Conservation (phyloP, 2,329 filamentous ascomycete genomes). For the Teratosphaeria gauchensis region DNA sequence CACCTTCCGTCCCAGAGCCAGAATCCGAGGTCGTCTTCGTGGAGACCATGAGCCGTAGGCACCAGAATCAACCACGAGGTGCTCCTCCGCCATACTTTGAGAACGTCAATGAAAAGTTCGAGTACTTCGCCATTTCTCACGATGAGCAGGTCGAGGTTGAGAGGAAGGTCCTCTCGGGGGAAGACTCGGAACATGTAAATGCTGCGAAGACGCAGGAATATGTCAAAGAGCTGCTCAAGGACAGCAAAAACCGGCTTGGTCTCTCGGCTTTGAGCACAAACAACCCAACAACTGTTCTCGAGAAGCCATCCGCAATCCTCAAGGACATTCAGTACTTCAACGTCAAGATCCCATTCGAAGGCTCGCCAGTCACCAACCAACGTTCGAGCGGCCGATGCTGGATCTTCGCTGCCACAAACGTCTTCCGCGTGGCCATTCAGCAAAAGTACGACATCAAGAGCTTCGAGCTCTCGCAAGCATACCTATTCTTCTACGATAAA, state of each 20-base stretch:
- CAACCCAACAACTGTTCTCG: constrained; percentile 56
- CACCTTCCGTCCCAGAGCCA: constrained; percentile 13
- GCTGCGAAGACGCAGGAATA: constrained; percentile 21
- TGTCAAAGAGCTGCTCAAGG: constrained; percentile 24
- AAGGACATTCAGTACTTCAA: constrained; percentile 75
- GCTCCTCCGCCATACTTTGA: constrained; percentile 6
- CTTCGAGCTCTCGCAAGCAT: constrained; percentile 81
- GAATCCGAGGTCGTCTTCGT: not conserved
- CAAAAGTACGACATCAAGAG: constrained; percentile 65
- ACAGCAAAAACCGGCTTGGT: constrained; percentile 55
- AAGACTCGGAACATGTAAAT: constrained; percentile 18
- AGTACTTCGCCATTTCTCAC: constrained; percentile 22
- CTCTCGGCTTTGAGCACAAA: constrained; percentile 62
- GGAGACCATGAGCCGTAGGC: constrained; percentile 1
- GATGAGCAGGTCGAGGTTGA: constrained; percentile 4
- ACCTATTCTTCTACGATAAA: constrained; percentile 91
- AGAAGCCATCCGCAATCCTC: constrained; percentile 52
- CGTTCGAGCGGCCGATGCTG: constrained; percentile 74
- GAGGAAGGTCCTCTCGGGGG: not conserved
- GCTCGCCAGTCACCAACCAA: constrained; percentile 76
- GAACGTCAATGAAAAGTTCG: constrained; percentile 26
- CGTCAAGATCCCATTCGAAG: constrained; percentile 70
- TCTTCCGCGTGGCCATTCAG: constrained; percentile 83
- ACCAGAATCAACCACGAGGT: not conserved
- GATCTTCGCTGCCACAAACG: constrained; percentile 86